Evolutionary conservation across 2,329 filamentous ascomycete genomes (phyloP), one percentile per base, ranked within the genome.

Genomic region (Penicillium aurantiogriseum): DNA sequence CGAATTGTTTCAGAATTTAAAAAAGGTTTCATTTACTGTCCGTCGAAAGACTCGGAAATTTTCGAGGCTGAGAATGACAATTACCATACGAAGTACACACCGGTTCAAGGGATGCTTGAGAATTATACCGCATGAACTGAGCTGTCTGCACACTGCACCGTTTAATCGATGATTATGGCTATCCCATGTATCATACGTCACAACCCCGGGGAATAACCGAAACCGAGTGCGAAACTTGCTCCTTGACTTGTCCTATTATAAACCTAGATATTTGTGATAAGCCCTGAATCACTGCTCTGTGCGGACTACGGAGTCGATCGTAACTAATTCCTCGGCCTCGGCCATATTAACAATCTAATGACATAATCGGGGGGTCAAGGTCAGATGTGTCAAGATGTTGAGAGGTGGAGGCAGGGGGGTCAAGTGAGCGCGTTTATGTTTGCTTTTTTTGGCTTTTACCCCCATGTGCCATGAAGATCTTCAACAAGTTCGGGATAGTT

Each of bases 1-100:
- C 40, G 43, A 57, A 47, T 48, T 59, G 60, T 66, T 66, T 66
- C 64, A 65, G 53, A 58, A 40, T 23, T 15, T 23, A 23, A 19
- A 36, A 17, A 33, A 17, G 17, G 3, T 11, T 43, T 10, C 7
- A 23, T 31, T 33, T 10, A 21, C 4, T 33, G 23, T 46, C n/a
- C 17, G 13, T 23, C 23, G 19, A 17, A 33, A 46, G 29, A 33
- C 11, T 23, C 2, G 27, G 29, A 27, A 19, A 45, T 8, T 40
- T 27, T 36, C 19, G 49, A 47, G 31, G 7, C 31, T 59, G 62
- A 64, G 10, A 5, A 42, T 31, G 19, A 35, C 5, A 53, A 31
- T 42, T 39, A 11, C 36, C 9, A 47, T 25, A 38, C 15, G 17
- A 3, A n/a, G 35, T 5, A 50, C 53, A 10, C 40, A 51, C 45